Evolutionary conservation across 1,139 yeast species (phyloP).

Genomic region (Diutina pseudorugosa): DNA sequence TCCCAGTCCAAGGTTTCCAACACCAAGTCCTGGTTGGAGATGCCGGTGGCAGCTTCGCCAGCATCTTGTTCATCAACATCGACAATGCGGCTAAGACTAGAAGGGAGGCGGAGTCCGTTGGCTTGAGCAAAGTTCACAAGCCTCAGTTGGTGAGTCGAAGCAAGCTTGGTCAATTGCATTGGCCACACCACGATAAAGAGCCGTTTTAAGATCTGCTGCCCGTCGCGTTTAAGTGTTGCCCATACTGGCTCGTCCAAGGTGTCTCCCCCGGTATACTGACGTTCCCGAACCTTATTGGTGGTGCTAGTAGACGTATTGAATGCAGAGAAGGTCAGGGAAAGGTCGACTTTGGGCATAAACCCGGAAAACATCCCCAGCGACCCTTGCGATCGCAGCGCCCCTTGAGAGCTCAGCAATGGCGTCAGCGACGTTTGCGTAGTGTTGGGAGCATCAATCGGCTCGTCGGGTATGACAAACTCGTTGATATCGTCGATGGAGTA

Average conservation of each 20-base stretch:
- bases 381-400: not conserved
- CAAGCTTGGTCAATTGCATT: slow-evolving; percentile 31
- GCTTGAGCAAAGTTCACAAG: slow-evolving; percentile 30
- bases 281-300: slow-evolving; percentile 40
- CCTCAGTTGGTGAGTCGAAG: slow-evolving; percentile 31
- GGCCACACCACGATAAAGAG: slow-evolving; percentile 69
- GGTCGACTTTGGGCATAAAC: slow-evolving; percentile 25
- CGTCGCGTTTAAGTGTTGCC: slow-evolving; percentile 56
- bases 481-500: slow-evolving; percentile 2
- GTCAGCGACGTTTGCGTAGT: not conserved
- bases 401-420: not conserved
- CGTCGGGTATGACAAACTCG: slow-evolving; percentile 1
- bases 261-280: slow-evolving; percentile 73
- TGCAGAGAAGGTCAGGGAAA: slow-evolving; percentile 16
- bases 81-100: slow-evolving; percentile 18
- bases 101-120: slow-evolving; percentile 34
- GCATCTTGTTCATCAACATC: slow-evolving; percentile 18
- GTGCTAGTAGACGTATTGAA: slow-evolving; percentile 24
- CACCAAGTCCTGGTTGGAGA: slow-evolving; percentile 8
- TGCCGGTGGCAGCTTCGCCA: slow-evolving; percentile 11
- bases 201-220: slow-evolving; percentile 51
- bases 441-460: not conserved
- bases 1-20: slow-evolving; percentile 59
- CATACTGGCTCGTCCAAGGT: slow-evolving; percentile 77
- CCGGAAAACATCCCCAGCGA: slow-evolving; percentile 1